These are phyloP conservation scores for Teratosphaeria zuluensis DNA, from an alignment of 2,329 filamentous ascomycete species.

Conservation along the genomic window DNA sequence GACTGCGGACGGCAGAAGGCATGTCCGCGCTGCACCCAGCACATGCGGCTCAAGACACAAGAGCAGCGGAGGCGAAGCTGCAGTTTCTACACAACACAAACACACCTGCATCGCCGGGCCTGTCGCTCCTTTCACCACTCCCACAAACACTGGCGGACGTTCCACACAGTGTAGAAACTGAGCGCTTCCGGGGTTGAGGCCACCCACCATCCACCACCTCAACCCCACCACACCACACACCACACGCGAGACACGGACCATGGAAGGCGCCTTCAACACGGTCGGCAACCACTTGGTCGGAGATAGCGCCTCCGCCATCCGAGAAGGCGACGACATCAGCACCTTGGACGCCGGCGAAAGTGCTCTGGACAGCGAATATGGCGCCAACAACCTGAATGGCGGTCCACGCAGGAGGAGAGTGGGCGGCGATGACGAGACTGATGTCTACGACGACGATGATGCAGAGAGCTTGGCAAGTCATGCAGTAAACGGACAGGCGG, in stretches of 20 bases:
- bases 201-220: neutral
- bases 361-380: conserved; percentile 58
- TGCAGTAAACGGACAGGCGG: conserved; percentile 48
- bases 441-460: conserved; percentile 64
- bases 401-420: conserved; percentile 56
- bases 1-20: neutral
- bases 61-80: neutral
- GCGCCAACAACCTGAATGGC: conserved; percentile 49
- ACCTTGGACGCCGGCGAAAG: conserved; percentile 55
- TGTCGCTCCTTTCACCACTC: neutral
- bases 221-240: neutral
- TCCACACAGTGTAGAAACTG: neutral
- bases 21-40: neutral
- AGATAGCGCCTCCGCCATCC: conserved; percentile 77
- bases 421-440: conserved; percentile 83
- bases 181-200: neutral
- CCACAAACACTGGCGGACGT: neutral
- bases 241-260: conserved; percentile 25
- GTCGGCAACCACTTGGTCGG: conserved; percentile 79
- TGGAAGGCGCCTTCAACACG: conserved; percentile 85
- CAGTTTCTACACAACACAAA: neutral
- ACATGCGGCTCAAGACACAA: neutral
- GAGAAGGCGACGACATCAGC: conserved; percentile 61
- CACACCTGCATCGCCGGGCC: neutral
- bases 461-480: conserved; percentile 67